phyloP scores from a whole-genome alignment of 257 asterid genomes.

The Asclepias syriaca region DNA sequence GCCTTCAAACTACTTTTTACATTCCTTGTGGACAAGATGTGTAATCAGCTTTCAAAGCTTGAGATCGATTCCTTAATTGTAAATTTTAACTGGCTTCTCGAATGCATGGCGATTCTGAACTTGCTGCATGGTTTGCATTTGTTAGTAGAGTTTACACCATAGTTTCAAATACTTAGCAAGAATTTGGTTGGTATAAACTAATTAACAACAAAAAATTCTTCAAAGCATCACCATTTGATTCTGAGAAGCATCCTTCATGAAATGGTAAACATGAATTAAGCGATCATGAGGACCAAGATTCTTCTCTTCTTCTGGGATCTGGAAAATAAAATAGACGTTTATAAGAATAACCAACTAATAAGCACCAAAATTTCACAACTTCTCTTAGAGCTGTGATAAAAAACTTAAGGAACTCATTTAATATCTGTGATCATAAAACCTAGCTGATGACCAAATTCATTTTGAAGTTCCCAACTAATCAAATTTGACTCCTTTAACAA shows the following conservation, averaged over 20 bases:
- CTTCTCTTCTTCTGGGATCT: slow-evolving; percentile 25
- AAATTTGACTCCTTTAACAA: background rate
- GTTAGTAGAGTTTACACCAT: too few species aligned
- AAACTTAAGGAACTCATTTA: background rate
- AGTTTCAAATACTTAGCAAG: too few species aligned
- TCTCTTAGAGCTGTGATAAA: background rate
- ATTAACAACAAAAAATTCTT: background rate
- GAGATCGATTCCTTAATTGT: too few species aligned
- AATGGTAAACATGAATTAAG: slow-evolving; percentile 21
- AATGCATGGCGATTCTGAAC: too few species aligned
- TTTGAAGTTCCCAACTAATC: background rate
- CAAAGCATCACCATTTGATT: slow-evolving; percentile 14
- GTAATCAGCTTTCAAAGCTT: too few species aligned
- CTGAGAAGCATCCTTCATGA: too few species aligned
- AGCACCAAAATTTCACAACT: background rate
- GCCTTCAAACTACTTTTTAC: too few species aligned
- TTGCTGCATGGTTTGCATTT: too few species aligned
- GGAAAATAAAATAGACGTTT: background rate
- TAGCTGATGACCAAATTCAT: background rate
- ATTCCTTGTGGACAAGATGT: too few species aligned
- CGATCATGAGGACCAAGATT: slow-evolving; percentile 24
- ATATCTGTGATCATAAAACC: background rate
- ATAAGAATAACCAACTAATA: background rate
- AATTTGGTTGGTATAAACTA: too few species aligned
- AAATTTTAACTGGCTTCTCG: too few species aligned